Percentiles rank a stretch among this genome's conserved stretches.
These are phyloP conservation scores for Pseudodiploospora longispora DNA, from an alignment of 2,329 filamentous ascomycete species.

Conservation along the genomic window DNA sequence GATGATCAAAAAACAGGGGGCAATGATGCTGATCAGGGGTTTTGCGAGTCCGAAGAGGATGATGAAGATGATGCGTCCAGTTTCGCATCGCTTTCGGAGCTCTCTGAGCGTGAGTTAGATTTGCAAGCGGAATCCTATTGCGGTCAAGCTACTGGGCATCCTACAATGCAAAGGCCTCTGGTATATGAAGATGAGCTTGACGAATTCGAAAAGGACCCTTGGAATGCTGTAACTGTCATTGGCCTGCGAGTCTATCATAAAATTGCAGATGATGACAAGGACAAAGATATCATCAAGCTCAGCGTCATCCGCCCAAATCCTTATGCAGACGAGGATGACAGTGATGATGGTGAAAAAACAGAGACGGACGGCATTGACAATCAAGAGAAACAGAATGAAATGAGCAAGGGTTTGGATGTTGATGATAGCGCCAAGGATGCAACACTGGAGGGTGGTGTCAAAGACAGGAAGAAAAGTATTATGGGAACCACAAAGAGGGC, in stretches of 20 bases:
- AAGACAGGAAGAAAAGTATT: constrained; percentile 28
- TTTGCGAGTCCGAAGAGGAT: constrained; percentile 17
- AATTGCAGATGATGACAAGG: constrained; percentile 22
- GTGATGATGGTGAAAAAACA: constrained; percentile 14
- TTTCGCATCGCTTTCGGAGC: constrained; percentile 28
- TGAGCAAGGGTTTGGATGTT: constrained; percentile 30
- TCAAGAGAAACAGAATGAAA: constrained; percentile 3
- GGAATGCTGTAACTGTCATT: constrained; percentile 57
- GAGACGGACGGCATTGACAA: constrained; percentile 13
- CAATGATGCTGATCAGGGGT: not conserved
- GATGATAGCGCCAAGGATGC: constrained; percentile 40
- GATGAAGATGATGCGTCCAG: constrained; percentile 16
- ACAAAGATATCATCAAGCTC: constrained; percentile 28
- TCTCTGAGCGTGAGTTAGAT: constrained; percentile 33
- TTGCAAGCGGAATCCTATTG: constrained; percentile 18
- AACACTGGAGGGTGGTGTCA: constrained; percentile 26
- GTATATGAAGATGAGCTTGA: constrained; percentile 37
- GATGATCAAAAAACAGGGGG: constrained; percentile 4
- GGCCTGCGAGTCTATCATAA: constrained; percentile 55
- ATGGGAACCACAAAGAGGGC: constrained; percentile 13
- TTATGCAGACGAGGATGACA: constrained; percentile 19
- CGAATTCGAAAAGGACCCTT: constrained; percentile 48
- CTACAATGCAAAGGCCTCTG: constrained; percentile 1
- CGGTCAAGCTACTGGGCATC: constrained; percentile 5
- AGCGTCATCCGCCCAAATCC: constrained; percentile 31